Conservation (phyloP, 164 flowering plant genomes). For the Tinospora cordifolia region DNA sequence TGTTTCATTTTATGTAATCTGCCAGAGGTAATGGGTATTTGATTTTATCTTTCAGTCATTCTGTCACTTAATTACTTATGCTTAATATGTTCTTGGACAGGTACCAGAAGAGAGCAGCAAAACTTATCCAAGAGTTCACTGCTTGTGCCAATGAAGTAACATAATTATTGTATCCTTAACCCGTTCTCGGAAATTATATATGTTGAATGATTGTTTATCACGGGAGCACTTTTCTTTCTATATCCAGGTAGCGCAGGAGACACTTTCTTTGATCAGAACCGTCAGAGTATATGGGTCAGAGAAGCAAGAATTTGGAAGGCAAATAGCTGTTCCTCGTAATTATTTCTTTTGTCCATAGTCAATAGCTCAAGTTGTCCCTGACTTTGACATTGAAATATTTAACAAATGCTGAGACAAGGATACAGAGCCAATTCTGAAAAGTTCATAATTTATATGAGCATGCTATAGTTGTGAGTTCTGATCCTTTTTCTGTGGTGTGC, state of each 20-base stretch:
- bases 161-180: not conserved
- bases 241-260: constrained; percentile 84
- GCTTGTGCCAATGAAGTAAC: constrained; percentile 87
- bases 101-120: constrained; percentile 91
- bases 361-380: not conserved
- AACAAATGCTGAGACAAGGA: not conserved
- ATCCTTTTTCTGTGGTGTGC: constrained; percentile 15
- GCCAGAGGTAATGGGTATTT: too few relatives aligned
- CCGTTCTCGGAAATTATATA: not conserved
- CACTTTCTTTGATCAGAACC: constrained; percentile 83
- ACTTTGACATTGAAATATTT: not conserved
- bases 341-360: not conserved
- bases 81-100: constrained; percentile 28
- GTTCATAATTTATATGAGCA: not conserved
- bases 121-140: constrained; percentile 61
- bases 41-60: not conserved
- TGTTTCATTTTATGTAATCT: too few relatives aligned
- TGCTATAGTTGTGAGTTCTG: not conserved
- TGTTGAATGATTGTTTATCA: not conserved
- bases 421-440: not conserved
- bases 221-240: not conserved
- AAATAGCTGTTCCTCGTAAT: constrained; percentile 17
- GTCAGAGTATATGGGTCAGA: constrained; percentile 95
- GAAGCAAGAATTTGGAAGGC: constrained; percentile 68
- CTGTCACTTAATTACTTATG: too few relatives aligned